These are phyloP conservation scores for Berberis vulgaris DNA, from an alignment of 164 flowering plant genomes.

Conservation along the genomic window DNA sequence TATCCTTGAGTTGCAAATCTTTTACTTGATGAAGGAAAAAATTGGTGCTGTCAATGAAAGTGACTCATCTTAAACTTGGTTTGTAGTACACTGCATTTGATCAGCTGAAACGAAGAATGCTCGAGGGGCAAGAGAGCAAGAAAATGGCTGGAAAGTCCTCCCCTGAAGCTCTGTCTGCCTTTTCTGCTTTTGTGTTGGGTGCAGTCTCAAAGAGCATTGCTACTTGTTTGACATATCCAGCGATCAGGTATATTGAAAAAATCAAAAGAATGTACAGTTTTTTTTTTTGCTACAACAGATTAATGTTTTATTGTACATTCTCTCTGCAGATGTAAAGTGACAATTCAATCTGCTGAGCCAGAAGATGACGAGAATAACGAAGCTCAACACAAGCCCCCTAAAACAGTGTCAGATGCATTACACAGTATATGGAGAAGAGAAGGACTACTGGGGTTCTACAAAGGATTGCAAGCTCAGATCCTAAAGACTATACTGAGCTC, in stretches of 20 bases:
- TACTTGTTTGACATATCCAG: constrained; percentile 70
- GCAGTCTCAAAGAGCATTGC: constrained; percentile 80
- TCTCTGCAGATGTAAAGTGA: constrained; percentile 65
- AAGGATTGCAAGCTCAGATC: constrained; percentile 67
- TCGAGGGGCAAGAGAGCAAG: constrained; percentile 19
- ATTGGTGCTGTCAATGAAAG: neutral
- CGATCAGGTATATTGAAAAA: constrained; percentile 47
- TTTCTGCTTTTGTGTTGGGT: constrained; percentile 65
- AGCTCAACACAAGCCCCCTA: constrained; percentile 17
- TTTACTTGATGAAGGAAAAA: no score
- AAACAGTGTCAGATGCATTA: constrained; percentile 33
- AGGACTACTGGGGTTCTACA: constrained; percentile 59
- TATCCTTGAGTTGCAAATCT: no score
- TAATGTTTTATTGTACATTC: neutral
- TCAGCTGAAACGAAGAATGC: constrained; percentile 62
- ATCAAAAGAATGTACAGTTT: no score
- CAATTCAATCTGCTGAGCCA: constrained; percentile 67
- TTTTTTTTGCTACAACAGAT: neutral
- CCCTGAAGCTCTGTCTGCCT: constrained; percentile 63
- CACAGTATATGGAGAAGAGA: constrained; percentile 56
- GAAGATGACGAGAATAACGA: constrained; percentile 28
- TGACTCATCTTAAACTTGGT: neutral
- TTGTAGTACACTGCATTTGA: constrained; percentile 84
- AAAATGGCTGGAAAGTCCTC: constrained; percentile 29
- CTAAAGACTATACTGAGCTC: constrained; percentile 72